Conservation (phyloP, 2,329 filamentous ascomycete species). For the Scopulariopsis brevicaulis region DNA sequence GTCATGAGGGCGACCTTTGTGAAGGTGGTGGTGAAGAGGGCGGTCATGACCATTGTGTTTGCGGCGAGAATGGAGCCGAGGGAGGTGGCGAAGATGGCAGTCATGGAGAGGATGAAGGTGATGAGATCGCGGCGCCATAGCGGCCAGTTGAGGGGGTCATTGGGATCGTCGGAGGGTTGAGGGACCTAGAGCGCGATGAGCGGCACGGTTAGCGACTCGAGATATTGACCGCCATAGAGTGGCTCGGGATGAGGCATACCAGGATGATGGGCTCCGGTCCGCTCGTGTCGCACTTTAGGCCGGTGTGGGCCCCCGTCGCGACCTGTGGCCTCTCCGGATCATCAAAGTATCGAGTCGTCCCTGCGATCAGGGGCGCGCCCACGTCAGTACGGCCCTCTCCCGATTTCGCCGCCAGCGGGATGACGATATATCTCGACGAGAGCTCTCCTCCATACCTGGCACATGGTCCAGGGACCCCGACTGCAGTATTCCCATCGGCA, state of each 20-base stretch:
- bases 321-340: constrained; percentile 37
- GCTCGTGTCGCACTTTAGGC: constrained; percentile 61
- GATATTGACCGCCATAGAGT: neutral
- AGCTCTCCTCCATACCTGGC: constrained; percentile 44
- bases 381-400: neutral
- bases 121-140: constrained; percentile 77
- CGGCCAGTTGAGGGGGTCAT: constrained; percentile 81
- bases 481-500: constrained; percentile 51
- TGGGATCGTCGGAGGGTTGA: constrained; percentile 82
- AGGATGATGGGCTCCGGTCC: constrained; percentile 64
- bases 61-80: constrained; percentile 81
- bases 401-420: neutral
- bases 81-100: constrained; percentile 73
- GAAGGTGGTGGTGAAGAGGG: constrained; percentile 54
- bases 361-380: constrained; percentile 17
- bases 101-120: constrained; percentile 64
- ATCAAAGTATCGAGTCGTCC: constrained; percentile 55
- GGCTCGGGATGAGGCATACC: constrained; percentile 29
- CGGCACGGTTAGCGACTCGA: neutral
- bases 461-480: constrained; percentile 55
- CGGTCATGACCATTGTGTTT: constrained; percentile 68
- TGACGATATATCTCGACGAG: neutral
- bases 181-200: constrained; percentile 38
- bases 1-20: constrained; percentile 73
- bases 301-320: constrained; percentile 24